These are phyloP conservation scores for Sporothrix pseudoabietina DNA, from an alignment of 2,329 filamentous ascomycete species.

Conservation along the genomic window DNA sequence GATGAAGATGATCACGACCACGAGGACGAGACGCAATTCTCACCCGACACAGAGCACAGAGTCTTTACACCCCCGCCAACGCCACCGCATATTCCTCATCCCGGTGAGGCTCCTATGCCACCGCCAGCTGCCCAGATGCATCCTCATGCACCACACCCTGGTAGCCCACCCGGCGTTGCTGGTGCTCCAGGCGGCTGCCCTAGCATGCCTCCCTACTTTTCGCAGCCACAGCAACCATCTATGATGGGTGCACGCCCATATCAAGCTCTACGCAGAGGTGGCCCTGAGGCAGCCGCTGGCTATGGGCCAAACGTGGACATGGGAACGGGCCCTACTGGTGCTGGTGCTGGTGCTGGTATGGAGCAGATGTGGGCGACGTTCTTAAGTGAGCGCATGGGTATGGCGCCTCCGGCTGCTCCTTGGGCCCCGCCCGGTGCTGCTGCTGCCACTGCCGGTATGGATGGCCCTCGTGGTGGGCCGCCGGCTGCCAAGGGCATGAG, in stretches of 20 bases:
- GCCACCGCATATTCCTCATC: slow-evolving; percentile 13
- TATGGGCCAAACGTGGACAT: background rate
- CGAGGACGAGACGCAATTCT: slow-evolving; percentile 16
- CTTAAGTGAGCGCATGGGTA: slow-evolving; percentile 13
- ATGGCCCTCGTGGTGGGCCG: background rate
- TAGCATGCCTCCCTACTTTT: slow-evolving; percentile 5
- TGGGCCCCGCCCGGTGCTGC: background rate
- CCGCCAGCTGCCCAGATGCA: background rate
- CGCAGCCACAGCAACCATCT: background rate
- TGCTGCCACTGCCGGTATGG: background rate
- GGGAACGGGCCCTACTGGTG: background rate
- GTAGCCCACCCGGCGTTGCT: background rate
- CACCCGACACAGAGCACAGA: slow-evolving; percentile 16
- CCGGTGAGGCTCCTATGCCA: background rate
- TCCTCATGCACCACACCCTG: background rate
- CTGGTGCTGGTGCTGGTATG: background rate
- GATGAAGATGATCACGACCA: background rate
- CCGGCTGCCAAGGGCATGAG: background rate
- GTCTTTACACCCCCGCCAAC: slow-evolving; percentile 24
- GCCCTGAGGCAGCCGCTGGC: background rate
- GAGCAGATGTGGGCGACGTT: slow-evolving; percentile 11
- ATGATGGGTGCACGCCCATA: background rate
- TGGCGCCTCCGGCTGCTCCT: background rate
- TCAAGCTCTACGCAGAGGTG: background rate
- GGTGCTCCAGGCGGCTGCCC: background rate